Percentiles rank a stretch among this genome's conserved stretches.
These are phyloP conservation scores for Cladosporium sp. DNA, from an alignment of 2,329 filamentous ascomycete genomes.

Conservation along the genomic window DNA sequence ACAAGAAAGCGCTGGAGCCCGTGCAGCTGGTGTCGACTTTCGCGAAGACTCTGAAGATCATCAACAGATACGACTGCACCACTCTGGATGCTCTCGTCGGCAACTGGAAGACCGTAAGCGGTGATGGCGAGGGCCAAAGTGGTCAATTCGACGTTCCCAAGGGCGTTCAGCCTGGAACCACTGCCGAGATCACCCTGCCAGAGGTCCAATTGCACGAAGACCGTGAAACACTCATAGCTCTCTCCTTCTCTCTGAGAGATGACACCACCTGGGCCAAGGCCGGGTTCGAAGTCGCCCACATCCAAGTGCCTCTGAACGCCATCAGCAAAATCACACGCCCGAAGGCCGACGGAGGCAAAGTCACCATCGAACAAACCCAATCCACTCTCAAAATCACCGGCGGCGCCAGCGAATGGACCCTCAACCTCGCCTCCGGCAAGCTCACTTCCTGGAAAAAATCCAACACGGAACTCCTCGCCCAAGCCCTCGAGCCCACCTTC, in stretches of 20 bases:
- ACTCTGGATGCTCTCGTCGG: slow-evolving; percentile 34
- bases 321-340: slow-evolving; percentile 3
- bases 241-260: slow-evolving; percentile 32
- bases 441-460: slow-evolving; percentile 25
- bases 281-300: slow-evolving; percentile 35
- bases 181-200: slow-evolving; percentile 19
- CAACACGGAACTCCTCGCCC: slow-evolving; percentile 18
- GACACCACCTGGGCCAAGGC: slow-evolving; percentile 29
- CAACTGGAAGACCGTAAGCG: slow-evolving; percentile 16
- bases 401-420: slow-evolving; percentile 15
- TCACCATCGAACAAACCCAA: background rate
- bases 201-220: background rate
- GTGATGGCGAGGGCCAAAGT: slow-evolving; percentile 17
- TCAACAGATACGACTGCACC: slow-evolving; percentile 30
- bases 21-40: slow-evolving; percentile 34
- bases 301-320: slow-evolving; percentile 27
- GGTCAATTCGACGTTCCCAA: slow-evolving; percentile 10
- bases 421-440: slow-evolving; percentile 20
- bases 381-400: slow-evolving; percentile 1
- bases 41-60: slow-evolving; percentile 23
- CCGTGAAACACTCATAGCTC: slow-evolving; percentile 20
- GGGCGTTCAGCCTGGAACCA: slow-evolving; percentile 17
- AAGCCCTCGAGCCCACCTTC: slow-evolving; percentile 36
- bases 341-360: background rate
- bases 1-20: slow-evolving; percentile 43